Evolutionary conservation across 1,284 basidiomycete species (phyloP), one percentile per base, ranked within the genome.

Genomic region (Malassezia globosa): DNA sequence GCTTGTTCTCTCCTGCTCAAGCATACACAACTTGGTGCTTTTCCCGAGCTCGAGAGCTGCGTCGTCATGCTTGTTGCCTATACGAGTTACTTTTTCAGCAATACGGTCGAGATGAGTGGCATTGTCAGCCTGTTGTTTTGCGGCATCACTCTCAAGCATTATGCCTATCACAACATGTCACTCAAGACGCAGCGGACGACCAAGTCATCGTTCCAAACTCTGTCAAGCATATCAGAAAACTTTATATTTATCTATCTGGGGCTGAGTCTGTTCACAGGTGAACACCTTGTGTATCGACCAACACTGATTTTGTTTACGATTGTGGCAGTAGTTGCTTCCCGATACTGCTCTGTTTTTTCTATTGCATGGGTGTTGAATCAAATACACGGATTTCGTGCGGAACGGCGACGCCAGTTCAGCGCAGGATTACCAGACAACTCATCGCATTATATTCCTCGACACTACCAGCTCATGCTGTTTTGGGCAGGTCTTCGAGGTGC

Each of bases 161-260:
- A 99, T 67, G 92, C 92, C 3, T 96, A 95, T 72, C 90, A 96
- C 76, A 97, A 87, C 49, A 99, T 99, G 92, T 95, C 89, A 4
- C 80, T 80, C 22, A 81, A 86, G 46, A 96, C 94, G 0, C 94
- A 97, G 69, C 79, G 85, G 37, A 85, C 89, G 10, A 88, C 85
- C n/a, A 89, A 92, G 72, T 94, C 90, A 76, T 88, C 61, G 14
- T 66, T 71, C 51, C 65, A 68, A 39, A 71, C 67, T 3, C 55
- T 71, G 10, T 64, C 68, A 38, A 69, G 51, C 34, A 48, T 61
- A 34, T 88, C 87, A 21, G 94, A 99, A 75, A 97, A 97, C 73
- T 99, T 97, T 72, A 96, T 99, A 74, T 99, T 99, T 76, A 90
- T 99, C 69, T 97, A 97, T 73, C 84, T 99, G 56, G 94, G 94